Evolutionary conservation across 192 early-diverging fungal genomes (phyloP).

Genomic region (Coemansia pectinata): DNA sequence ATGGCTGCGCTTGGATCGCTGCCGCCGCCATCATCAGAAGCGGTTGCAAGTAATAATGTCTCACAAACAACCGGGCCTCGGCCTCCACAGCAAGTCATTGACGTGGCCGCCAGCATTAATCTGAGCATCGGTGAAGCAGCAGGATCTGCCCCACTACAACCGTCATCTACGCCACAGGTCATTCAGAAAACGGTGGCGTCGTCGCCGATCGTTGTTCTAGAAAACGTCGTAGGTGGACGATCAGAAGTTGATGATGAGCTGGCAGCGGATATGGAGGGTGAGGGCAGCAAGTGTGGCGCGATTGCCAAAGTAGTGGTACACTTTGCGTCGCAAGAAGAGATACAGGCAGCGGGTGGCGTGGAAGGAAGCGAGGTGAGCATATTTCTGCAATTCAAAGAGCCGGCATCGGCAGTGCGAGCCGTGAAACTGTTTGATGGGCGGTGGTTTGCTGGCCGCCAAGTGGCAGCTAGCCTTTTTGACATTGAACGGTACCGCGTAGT

Average conservation of each 20-base stretch:
- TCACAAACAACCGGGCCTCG: slow-evolving; percentile 1
- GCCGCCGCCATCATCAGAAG: slow-evolving; percentile 24
- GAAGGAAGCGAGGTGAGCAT: slow-evolving; percentile 63
- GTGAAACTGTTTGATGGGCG: slow-evolving; percentile 70
- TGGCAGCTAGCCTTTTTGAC: slow-evolving; percentile 66
- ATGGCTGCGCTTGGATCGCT: slow-evolving; percentile 74
- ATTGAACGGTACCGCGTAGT: slow-evolving; percentile 54
- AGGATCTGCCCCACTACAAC: not conserved
- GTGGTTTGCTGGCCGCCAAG: slow-evolving; percentile 79
- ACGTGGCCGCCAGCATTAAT: slow-evolving; percentile 40
- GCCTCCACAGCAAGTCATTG: slow-evolving; percentile 45
- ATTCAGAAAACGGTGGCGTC: not conserved
- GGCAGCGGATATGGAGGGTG: slow-evolving; percentile 80
- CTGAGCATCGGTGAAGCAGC: slow-evolving; percentile 21
- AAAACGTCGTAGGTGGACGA: slow-evolving; percentile 69
- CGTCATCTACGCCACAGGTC: slow-evolving; percentile 3
- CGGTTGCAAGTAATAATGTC: not conserved
- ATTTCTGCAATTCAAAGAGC: slow-evolving; percentile 70
- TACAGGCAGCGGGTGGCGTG: not conserved
- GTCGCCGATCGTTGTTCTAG: slow-evolving; percentile 61
- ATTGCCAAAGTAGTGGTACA: slow-evolving; percentile 68
- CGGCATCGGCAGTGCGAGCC: slow-evolving; percentile 53
- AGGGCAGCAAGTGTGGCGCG: slow-evolving; percentile 78
- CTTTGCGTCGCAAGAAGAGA: slow-evolving; percentile 41
- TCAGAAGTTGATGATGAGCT: slow-evolving; percentile 80